A percentile compares a stretch with the other conserved stretches of the same genome.
phyloP scores from a whole-genome alignment of 768 basidiomycete species.

The Podaxis sp. region DNA sequence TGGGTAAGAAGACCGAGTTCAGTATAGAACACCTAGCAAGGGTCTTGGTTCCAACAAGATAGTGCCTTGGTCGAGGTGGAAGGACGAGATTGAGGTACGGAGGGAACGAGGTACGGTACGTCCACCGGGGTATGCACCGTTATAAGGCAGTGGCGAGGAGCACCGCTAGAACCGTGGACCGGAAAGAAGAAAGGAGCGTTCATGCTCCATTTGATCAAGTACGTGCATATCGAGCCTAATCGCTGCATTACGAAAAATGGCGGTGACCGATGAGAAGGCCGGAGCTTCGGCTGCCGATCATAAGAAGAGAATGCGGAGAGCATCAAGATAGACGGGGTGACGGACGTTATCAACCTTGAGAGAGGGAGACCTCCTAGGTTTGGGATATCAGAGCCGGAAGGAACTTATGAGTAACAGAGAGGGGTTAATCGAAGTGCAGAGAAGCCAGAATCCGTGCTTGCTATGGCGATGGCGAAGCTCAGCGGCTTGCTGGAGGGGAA shows the following conservation, averaged over 20 bases:
- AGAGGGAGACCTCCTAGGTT: background rate
- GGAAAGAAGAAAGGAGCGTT: background rate
- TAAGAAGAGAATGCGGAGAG: background rate
- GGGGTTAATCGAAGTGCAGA: background rate
- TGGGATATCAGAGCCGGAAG: background rate
- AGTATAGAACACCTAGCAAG: background rate
- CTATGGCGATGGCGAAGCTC: background rate
- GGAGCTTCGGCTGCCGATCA: background rate
- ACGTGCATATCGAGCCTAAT: background rate
- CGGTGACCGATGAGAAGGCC: background rate
- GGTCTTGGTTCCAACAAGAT: background rate
- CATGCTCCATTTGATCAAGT: background rate
- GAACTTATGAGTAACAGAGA: background rate
- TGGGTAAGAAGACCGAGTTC: background rate
- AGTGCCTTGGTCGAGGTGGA: background rate
- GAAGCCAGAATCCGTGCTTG: background rate
- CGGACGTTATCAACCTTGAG: background rate
- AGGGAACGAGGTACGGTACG: background rate
- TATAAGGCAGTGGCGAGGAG: background rate
- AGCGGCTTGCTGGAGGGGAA: background rate
- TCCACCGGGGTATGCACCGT: background rate
- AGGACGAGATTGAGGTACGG: background rate
- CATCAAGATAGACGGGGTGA: background rate
- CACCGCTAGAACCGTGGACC: background rate
- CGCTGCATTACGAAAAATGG: background rate